Evolutionary conservation across 169 alveolate genomes (phyloP).

Genomic region (Plasmodium blacklocki): DNA sequence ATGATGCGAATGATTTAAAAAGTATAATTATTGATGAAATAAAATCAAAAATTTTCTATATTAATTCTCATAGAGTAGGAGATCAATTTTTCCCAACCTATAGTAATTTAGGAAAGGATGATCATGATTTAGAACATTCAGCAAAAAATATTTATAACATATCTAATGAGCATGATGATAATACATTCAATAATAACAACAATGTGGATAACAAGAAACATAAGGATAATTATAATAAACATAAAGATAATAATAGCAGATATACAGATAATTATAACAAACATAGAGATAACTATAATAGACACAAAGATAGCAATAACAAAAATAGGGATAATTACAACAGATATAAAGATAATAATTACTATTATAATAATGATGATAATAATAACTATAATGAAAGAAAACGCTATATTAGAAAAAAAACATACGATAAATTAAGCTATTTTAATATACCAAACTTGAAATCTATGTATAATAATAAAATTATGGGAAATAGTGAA

Average conservation of each 20-base stretch:
- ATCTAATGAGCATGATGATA: not conserved
- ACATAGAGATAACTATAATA: no score
- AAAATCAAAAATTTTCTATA: conserved; percentile 38
- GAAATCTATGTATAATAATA: not conserved
- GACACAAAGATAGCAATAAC: no score
- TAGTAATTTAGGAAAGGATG: conserved; percentile 52
- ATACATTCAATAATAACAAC: conserved; percentile 4
- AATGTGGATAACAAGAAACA: not conserved
- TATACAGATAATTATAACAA: not conserved
- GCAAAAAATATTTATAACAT: not conserved
- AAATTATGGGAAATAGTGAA: not conserved
- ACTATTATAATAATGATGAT: no score
- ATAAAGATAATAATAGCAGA: not conserved
- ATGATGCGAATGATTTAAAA: conserved; percentile 10
- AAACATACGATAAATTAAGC: not conserved
- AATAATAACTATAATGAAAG: no score
- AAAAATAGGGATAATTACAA: no score
- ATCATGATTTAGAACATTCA: conserved; percentile 40
- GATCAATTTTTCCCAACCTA: conserved; percentile 59
- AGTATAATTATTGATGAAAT: conserved; percentile 39
- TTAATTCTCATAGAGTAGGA: conserved; percentile 57
- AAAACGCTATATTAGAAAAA: no score
- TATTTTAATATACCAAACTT: conserved; percentile 4
- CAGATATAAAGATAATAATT: no score
- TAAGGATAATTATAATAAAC: not conserved